phyloP scores from a whole-genome alignment of 2,329 filamentous ascomycete species.

The Fusarium sarcochroum region DNA sequence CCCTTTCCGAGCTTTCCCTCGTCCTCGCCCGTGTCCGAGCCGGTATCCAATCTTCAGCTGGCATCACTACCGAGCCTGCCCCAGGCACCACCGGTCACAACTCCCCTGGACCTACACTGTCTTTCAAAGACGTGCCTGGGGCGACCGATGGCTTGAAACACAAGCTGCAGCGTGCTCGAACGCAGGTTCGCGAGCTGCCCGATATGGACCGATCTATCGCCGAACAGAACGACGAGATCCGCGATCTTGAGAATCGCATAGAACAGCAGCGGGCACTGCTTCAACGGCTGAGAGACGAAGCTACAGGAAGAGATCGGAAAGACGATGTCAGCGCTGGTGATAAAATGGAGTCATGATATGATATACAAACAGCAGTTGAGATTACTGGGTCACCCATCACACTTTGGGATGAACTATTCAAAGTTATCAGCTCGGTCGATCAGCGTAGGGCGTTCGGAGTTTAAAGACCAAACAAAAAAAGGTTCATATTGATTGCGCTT shows the following conservation, averaged over 20 bases:
- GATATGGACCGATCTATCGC: slow-evolving; percentile 76
- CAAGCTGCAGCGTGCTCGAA: slow-evolving; percentile 83
- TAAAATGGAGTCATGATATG: slow-evolving; percentile 60
- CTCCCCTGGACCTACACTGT: slow-evolving; percentile 56
- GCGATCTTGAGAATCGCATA: slow-evolving; percentile 74
- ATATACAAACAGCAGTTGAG: slow-evolving; percentile 22
- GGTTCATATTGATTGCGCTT: slow-evolving; percentile 26
- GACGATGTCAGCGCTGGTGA: slow-evolving; percentile 50
- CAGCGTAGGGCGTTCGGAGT: slow-evolving; percentile 36
- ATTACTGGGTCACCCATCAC: slow-evolving; percentile 14
- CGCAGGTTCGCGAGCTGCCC: slow-evolving; percentile 74
- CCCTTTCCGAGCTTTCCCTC: slow-evolving; percentile 83
- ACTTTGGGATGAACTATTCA: not conserved
- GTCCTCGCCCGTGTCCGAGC: slow-evolving; percentile 81
- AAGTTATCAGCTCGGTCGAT: slow-evolving; percentile 3
- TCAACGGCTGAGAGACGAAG: slow-evolving; percentile 63
- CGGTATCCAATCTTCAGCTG: slow-evolving; percentile 59
- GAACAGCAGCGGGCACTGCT: slow-evolving; percentile 72
- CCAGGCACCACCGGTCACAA: slow-evolving; percentile 53
- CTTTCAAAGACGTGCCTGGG: slow-evolving; percentile 81
- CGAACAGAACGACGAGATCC: slow-evolving; percentile 81
- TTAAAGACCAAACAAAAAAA: slow-evolving; percentile 13
- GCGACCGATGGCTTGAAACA: slow-evolving; percentile 86
- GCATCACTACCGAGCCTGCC: slow-evolving; percentile 58
- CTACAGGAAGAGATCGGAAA: slow-evolving; percentile 55